Conservation (phyloP, 2,329 filamentous ascomycete species). For the Penicillium nordicum region DNA sequence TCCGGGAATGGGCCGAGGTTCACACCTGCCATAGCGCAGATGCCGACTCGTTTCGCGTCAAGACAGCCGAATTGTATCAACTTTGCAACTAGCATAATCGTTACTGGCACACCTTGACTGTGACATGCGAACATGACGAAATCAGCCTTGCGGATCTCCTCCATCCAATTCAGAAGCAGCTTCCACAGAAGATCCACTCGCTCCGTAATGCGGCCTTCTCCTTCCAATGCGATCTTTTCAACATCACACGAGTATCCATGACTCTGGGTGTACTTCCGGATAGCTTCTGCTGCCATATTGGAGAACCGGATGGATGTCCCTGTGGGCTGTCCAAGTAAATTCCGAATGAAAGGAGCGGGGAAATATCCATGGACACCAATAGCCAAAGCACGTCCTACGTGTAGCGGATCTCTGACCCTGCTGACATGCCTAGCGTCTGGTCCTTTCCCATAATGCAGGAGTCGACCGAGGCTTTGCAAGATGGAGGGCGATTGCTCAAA, state of each 20-base stretch:
- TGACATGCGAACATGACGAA: conserved; percentile 91
- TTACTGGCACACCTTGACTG: conserved; percentile 91
- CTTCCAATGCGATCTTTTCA: conserved; percentile 90
- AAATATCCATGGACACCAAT: conserved; percentile 96
- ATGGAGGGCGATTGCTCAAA: conserved; percentile 57
- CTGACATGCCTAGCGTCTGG: conserved; percentile 67
- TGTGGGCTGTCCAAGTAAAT: conserved; percentile 88
- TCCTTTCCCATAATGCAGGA: conserved; percentile 53
- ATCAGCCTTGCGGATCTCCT: conserved; percentile 81
- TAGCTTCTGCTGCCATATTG: conserved; percentile 77
- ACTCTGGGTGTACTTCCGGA: conserved; percentile 74
- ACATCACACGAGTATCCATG: conserved; percentile 76
- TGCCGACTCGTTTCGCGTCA: conserved; percentile 69
- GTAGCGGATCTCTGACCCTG: conserved; percentile 64
- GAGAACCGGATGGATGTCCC: conserved; percentile 94
- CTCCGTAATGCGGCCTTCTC: conserved; percentile 87
- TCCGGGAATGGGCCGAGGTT: conserved; percentile 90
- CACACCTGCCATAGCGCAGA: conserved; percentile 88
- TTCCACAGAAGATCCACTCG: conserved; percentile 93
- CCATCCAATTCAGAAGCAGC: conserved; percentile 88
- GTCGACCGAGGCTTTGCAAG: conserved; percentile 52
- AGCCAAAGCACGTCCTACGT: conserved; percentile 79
- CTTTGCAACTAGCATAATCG: conserved; percentile 87
- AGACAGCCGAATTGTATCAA: conserved; percentile 87
- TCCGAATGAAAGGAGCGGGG: conserved; percentile 79